These are phyloP conservation scores for Apiotrichum brassicae DNA, from an alignment of 1,284 basidiomycete genomes.

Conservation along the genomic window DNA sequence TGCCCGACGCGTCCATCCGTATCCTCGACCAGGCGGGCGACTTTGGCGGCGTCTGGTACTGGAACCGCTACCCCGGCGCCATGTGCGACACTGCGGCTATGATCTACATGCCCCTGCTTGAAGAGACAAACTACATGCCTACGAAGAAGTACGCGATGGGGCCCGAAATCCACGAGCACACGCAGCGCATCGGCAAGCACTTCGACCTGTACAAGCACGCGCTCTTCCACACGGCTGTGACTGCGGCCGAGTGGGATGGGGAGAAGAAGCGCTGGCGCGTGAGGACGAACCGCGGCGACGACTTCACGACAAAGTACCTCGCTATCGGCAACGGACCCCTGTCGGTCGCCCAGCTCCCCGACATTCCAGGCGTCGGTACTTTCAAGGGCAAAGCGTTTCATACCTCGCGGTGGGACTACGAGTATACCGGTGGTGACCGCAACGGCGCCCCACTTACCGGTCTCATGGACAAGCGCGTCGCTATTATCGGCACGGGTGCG, in stretches of 20 bases:
- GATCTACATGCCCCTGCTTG: not conserved
- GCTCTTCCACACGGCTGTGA: not conserved
- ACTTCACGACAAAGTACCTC: not conserved
- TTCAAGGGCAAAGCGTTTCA: conserved; percentile 24
- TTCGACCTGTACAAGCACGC: conserved; percentile 1
- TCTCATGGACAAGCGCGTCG: not conserved
- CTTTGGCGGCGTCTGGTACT: conserved; percentile 2
- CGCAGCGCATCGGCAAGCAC: not conserved
- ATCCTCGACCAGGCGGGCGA: conserved; percentile 2
- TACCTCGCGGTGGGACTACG: conserved; percentile 21
- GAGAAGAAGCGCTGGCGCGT: not conserved
- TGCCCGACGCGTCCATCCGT: not conserved
- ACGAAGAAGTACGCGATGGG: not conserved
- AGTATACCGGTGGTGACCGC: conserved; percentile 1
- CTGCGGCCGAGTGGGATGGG: not conserved
- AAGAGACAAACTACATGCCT: not conserved
- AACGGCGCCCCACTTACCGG: not conserved
- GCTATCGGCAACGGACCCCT: not conserved
- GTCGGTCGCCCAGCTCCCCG: conserved; percentile 13
- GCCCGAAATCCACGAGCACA: not conserved
- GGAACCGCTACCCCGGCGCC: conserved; percentile 3
- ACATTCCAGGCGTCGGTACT: conserved; percentile 19
- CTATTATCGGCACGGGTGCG: conserved; percentile 1
- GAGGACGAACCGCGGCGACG: not conserved
- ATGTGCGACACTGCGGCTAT: not conserved